Evolutionary conservation across 2,329 filamentous ascomycete species (phyloP).

Genomic region (Nannizziopsis barbatae): DNA sequence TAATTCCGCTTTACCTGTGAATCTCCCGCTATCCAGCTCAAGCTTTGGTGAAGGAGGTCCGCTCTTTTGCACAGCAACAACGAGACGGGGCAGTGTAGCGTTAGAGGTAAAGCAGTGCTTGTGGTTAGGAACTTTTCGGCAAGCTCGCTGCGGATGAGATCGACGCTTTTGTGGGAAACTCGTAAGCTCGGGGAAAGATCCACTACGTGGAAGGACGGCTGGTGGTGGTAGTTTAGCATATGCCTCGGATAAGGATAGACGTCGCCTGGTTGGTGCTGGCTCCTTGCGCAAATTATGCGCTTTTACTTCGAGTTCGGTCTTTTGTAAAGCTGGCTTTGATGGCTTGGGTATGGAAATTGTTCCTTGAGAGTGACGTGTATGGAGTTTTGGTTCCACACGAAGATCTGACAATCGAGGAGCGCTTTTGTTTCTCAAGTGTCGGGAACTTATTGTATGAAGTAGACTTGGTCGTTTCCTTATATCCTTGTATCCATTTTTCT

Average conservation of each 20-base stretch:
- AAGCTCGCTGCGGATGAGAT: neutral
- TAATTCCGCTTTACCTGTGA: neutral
- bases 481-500: neutral
- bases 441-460: neutral
- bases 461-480: neutral
- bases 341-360: neutral
- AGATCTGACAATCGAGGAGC: neutral
- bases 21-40: neutral
- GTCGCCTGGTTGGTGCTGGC: too few relatives aligned
- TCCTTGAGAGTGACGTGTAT: neutral
- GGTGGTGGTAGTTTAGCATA: neutral
- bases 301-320: too few relatives aligned
- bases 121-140: neutral
- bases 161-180: neutral
- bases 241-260: neutral
- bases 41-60: neutral
- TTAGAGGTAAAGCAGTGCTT: neutral
- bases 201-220: neutral
- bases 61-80: slow-evolving; percentile 1
- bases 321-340: neutral
- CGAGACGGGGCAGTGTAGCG: neutral
- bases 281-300: too few relatives aligned
- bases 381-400: neutral
- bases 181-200: neutral
- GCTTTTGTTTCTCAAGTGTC: neutral